phyloP scores from a whole-genome alignment of 106 monocot species.

The Dendrobium huoshanense region DNA sequence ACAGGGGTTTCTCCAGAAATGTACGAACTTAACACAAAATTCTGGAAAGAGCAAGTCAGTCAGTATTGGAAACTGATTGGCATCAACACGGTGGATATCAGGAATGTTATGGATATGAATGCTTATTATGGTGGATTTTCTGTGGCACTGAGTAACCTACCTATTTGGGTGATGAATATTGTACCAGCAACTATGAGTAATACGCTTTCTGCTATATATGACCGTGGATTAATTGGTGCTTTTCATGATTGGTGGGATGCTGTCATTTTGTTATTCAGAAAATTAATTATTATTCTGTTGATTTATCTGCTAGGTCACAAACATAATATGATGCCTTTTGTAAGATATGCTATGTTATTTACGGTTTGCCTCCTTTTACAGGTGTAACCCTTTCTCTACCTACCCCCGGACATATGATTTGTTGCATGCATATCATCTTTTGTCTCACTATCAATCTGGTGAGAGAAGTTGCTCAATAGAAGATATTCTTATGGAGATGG shows the following conservation, averaged over 20 bases:
- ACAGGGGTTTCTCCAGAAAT: conserved; percentile 53
- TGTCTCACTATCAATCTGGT: conserved; percentile 58
- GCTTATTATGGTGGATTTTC: conserved; percentile 92
- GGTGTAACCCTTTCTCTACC: conserved; percentile 89
- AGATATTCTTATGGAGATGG: conserved; percentile 97
- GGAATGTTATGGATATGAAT: conserved; percentile 99
- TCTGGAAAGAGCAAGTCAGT: conserved; percentile 63
- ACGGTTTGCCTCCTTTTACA: conserved; percentile 4
- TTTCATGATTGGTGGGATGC: conserved; percentile 89
- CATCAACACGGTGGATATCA: conserved; percentile 36
- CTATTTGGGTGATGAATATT: conserved; percentile 97
- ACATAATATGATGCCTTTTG: not conserved
- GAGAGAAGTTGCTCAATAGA: conserved; percentile 60
- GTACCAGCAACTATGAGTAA: conserved; percentile 66
- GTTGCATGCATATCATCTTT: conserved; percentile 80
- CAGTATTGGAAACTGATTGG: conserved; percentile 81
- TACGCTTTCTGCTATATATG: conserved; percentile 85
- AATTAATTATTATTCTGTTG: not conserved
- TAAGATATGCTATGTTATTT: not conserved
- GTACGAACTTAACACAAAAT: conserved; percentile 47
- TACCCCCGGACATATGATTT: conserved; percentile 97
- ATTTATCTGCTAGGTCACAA: not conserved
- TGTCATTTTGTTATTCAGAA: not conserved
- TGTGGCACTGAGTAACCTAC: conserved; percentile 56
- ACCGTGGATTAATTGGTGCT: conserved; percentile 84